Base-by-base conservation (phyloP, 176 grass and related monocot genomes). In the Juncus inflexus region DNA sequence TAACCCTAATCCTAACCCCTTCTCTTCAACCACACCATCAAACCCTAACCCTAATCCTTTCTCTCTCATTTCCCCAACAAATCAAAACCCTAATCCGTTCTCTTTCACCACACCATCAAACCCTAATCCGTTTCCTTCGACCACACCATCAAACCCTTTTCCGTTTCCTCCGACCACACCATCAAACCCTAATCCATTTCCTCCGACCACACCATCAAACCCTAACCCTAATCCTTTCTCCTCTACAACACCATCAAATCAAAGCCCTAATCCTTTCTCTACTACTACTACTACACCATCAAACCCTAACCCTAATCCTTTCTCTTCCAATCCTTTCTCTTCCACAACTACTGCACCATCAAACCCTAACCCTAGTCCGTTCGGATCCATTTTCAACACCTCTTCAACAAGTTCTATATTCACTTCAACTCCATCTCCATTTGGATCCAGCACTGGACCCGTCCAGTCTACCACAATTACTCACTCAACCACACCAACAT, bases 101-200 rank as follows among this genome's bases (percentile, higher is more conserved):
- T 58, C 67, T 16, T 71, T 59, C 67, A 47, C 4, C 38, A 52
- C 53, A 42, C 67, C 40, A 58, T 71, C 67, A 71, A 71, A 59
- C 52, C 38, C 53, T 42, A 43, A 71, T 16, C 42, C 14, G 6
- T 45, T 71, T 14, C 42, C 14, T 35, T 45, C 57, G 42, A 45
- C 8, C 2, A 4, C 42, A 4, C 42, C 3, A 45, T 45, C 40
- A 45, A 55, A 71, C 14, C 42, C 3, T 6, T 16, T 56, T 40
- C 67, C 54, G 4, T 56, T 56, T 55, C 67, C 35, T 3, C 57
- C 50, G 50, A 69, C 52, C 19, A 28, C 19, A 28, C 19, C 19
- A 28, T 28, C 38, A 41, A 52, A 69, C 12, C 41, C 5, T 7
- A 40, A 69, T 28, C 66, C 52, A n/a, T n/a, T n/a, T n/a, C n/a